phyloP scores from a whole-genome alignment of 805 yeast genomes.

The Wickerhamiella parazyma region DNA sequence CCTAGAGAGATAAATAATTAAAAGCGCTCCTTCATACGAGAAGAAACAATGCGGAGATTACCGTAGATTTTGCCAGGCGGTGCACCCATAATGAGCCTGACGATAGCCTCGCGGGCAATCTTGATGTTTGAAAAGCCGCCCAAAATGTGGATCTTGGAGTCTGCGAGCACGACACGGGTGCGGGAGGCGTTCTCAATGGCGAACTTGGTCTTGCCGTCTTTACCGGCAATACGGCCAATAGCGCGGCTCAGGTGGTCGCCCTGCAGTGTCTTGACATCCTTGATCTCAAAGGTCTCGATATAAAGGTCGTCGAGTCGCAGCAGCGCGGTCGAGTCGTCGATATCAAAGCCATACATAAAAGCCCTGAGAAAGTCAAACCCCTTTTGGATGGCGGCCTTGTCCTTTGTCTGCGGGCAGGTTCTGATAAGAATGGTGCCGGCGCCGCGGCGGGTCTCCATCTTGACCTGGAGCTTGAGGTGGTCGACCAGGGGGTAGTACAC shows the following conservation, averaged over 20 bases:
- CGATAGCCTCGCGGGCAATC: constrained; percentile 98
- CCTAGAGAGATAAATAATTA: constrained; percentile 21
- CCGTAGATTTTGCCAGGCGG: constrained; percentile 99
- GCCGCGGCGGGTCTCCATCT: constrained; percentile 73
- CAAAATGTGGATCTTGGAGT: constrained; percentile 85
- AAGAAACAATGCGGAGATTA: constrained; percentile 89
- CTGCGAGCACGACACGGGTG: constrained; percentile 95
- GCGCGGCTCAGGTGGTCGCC: constrained; percentile 98
- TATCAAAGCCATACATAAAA: constrained; percentile 88
- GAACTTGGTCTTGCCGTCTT: constrained; percentile 96
- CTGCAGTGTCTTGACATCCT: constrained; percentile 86
- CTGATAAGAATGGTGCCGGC: constrained; percentile 51
- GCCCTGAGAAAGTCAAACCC: constrained; percentile 97
- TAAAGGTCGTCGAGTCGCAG: constrained; percentile 89
- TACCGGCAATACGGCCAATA: constrained; percentile 98
- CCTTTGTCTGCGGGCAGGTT: constrained; percentile 71
- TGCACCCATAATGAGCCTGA: constrained; percentile 85
- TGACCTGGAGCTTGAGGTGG: constrained; percentile 83
- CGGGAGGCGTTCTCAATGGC: constrained; percentile 98
- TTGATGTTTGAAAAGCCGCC: constrained; percentile 96
- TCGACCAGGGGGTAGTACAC: constrained; percentile 93
- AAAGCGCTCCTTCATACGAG: constrained; percentile 92
- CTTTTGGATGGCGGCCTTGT: constrained; percentile 88
- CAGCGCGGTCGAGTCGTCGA: constrained; percentile 92
- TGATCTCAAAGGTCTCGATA: constrained; percentile 92